Conservation (phyloP, 306 rosid genomes). For the Potentilla sterilis region DNA sequence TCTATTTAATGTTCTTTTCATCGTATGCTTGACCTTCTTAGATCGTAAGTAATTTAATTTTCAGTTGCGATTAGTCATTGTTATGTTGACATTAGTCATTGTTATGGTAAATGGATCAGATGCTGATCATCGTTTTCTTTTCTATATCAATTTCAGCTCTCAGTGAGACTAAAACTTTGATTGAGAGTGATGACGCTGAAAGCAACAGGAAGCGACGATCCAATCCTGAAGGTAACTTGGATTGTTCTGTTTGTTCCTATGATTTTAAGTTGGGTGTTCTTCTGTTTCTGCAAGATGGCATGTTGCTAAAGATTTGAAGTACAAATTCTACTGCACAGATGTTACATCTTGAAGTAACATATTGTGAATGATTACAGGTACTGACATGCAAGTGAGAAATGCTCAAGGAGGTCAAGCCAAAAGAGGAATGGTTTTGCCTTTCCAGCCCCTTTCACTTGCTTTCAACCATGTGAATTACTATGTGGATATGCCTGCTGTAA, state of each 20-base stretch:
- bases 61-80: neutral
- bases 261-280: neutral
- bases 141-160: slow-evolving; percentile 15
- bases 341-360: neutral
- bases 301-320: neutral
- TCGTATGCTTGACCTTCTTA: slow-evolving; percentile 53
- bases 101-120: slow-evolving; percentile 4
- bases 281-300: neutral
- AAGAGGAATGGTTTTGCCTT: slow-evolving; percentile 24
- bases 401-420: slow-evolving; percentile 20
- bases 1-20: slow-evolving; percentile 46
- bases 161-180: slow-evolving; percentile 18
- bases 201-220: slow-evolving; percentile 10
- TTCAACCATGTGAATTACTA: slow-evolving; percentile 26
- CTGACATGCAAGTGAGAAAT: slow-evolving; percentile 21
- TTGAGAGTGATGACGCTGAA: slow-evolving; percentile 11
- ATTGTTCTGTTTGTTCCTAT: neutral
- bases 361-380: slow-evolving; percentile 1
- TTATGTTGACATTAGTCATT: too few relatives aligned
- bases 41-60: slow-evolving; percentile 43
- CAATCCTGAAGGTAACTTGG: slow-evolving; percentile 16
- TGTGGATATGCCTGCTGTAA: slow-evolving; percentile 27
- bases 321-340: neutral
- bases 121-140: slow-evolving; percentile 3
- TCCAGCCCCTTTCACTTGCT: slow-evolving; percentile 27